phyloP scores from a whole-genome alignment of 2,329 filamentous ascomycete genomes.

The Ophiostoma tasmaniense region DNA sequence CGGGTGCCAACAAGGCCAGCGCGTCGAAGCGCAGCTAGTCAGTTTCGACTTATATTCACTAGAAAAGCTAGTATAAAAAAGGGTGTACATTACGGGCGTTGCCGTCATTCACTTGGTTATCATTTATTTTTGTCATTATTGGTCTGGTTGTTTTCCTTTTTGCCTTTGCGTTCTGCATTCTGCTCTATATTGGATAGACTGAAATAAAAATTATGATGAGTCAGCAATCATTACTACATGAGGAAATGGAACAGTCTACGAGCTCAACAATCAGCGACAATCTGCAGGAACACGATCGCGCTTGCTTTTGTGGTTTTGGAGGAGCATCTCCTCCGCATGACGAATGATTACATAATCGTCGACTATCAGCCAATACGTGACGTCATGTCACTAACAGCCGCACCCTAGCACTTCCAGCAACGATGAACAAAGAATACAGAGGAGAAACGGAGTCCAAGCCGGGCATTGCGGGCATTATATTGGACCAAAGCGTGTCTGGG shows the following conservation, averaged over 20 bases:
- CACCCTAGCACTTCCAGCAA: background rate
- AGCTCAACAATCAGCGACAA: background rate
- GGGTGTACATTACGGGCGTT: conserved; percentile 7
- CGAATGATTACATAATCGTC: conserved; percentile 2
- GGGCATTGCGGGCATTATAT: background rate
- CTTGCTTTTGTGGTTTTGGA: background rate
- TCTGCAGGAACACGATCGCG: background rate
- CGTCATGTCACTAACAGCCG: background rate
- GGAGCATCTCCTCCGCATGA: conserved; percentile 5
- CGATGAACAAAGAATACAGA: background rate
- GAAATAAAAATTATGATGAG: background rate
- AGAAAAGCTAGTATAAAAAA: conserved; percentile 1
- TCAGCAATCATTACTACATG: too few species aligned
- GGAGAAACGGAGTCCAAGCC: background rate
- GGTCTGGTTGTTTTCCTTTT: background rate
- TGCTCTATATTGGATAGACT: background rate
- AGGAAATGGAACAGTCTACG: too few species aligned
- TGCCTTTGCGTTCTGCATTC: background rate
- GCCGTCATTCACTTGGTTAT: conserved; percentile 3
- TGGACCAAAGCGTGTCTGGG: background rate
- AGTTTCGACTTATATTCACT: background rate
- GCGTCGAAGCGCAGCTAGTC: conserved; percentile 1
- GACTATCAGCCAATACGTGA: conserved; percentile 1
- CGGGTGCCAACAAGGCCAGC: background rate
- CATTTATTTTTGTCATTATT: background rate